Evolutionary conservation across 306 rosid species (phyloP), one percentile per base, ranked within the genome.

Genomic region (Cicer cuneatum): DNA sequence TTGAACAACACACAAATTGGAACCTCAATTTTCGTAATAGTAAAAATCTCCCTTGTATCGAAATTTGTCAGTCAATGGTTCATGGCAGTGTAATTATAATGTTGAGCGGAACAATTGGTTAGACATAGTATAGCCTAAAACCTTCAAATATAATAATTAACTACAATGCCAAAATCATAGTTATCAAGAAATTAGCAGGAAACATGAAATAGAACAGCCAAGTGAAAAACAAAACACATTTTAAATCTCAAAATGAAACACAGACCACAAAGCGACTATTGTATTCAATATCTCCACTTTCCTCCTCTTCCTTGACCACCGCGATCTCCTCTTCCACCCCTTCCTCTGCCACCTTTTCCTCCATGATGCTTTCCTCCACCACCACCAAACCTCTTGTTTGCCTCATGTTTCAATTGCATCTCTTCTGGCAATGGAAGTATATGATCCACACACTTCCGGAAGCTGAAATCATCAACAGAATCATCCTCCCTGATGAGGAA

Each of bases 391-490:
- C 70, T 82, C 78, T 75, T 89, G 79, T 94, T 92, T 29, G 54
- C 88, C 35, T 85, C 89, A 29, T 78, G 7, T 65, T 85, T 85
- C 35, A 75, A 11, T 52, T 86, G 86, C 97, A 89, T 83, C 70
- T 82, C 88, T 61, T 92, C 98, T 5, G 99, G 99, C 85, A 95
- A 72, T 13, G 99, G 97, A 74, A 86, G 87, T 38, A 95, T 95
- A 6, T 79, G 90, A 80, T 92, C 98, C 49, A 92, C 97, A 21
- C 98, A 95, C 86, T 95, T 95, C 6, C 99, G 80, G 86, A 95
- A 95, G 89, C 99, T 92, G 68, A 95, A 95, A 81, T 95, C 99
- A 66, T 95, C 99, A 19, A 24, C 72, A 10, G 92, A 77, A 21
- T 74, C 84, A 61, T 95, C 99, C 46, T 83, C 90, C 82, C 99